phyloP scores from a whole-genome alignment of 1,139 yeast species.

The Pneumocystis jirovecii region DNA sequence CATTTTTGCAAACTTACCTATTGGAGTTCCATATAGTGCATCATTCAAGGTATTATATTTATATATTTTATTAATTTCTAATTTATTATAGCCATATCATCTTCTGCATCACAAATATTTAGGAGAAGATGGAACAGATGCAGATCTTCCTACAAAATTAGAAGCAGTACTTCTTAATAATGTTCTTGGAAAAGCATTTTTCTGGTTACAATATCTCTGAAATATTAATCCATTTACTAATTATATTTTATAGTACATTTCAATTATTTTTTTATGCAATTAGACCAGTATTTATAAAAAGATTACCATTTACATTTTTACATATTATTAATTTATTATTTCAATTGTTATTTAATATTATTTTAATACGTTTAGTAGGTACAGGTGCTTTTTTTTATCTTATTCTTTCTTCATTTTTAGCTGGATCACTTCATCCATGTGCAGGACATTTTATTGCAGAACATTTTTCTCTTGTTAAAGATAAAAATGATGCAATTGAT shows the following conservation, averaged over 20 bases:
- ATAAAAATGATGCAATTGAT: slow-evolving; percentile 31
- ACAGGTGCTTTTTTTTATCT: slow-evolving; percentile 50
- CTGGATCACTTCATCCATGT: slow-evolving; percentile 85
- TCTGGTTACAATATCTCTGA: slow-evolving; percentile 21
- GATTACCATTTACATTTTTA: slow-evolving; percentile 54
- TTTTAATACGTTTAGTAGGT: slow-evolving; percentile 49
- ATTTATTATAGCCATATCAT: slow-evolving; percentile 46
- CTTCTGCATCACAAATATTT: slow-evolving; percentile 79
- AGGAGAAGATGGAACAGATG: slow-evolving; percentile 75
- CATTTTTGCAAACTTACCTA: slow-evolving; percentile 65
- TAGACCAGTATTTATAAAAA: slow-evolving; percentile 75
- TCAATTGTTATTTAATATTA: slow-evolving; percentile 44
- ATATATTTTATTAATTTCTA: background rate
- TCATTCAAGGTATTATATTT: slow-evolving; percentile 39
- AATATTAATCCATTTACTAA: background rate
- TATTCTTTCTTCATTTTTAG: slow-evolving; percentile 63
- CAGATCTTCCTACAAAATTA: slow-evolving; percentile 68
- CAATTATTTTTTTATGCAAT: slow-evolving; percentile 81
- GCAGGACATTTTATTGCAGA: slow-evolving; percentile 95
- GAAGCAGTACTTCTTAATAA: slow-evolving; percentile 65
- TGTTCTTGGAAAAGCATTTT: slow-evolving; percentile 74
- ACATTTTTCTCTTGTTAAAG: slow-evolving; percentile 63
- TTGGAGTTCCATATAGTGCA: slow-evolving; percentile 81
- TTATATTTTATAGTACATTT: slow-evolving; percentile 41
- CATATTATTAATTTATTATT: slow-evolving; percentile 35